Evolutionary conservation across 441 rosid species (phyloP), one percentile per base, ranked within the genome.

Genomic region (Pelargonium australe): DNA sequence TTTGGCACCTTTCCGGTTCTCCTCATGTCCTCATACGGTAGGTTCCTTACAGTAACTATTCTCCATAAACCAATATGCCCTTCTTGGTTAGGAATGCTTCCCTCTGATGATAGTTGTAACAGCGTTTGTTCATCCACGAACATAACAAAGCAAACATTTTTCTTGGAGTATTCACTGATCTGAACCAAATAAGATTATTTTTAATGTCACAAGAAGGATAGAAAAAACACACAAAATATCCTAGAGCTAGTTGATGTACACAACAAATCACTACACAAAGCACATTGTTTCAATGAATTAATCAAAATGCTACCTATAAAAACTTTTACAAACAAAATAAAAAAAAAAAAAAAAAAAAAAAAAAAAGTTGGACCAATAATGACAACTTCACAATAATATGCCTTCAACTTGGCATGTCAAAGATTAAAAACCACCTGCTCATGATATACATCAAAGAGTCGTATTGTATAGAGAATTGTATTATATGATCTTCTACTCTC

Each of bases 1-100:
- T 86, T 87, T 0, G 96, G 90, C 77, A 86, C 89, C 61, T 88
- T 88, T 53, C 93, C 93, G 45, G 87, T 83, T 70, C 85, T 87
- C 47, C 93, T 68, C 87, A 85, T 80, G 67, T 88, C 90, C 5
- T 77, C 51, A 70, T 84, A 86, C 7, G 93, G 93, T 53, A 83
- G 68, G 72, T 83, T 83, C 72, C 68, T 85, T 64, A 85, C 90
- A 1, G 84, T 83, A 55, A 88, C 82, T 69, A 81, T 76, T 75
- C 75, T 85, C 93, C 93, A 88, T 31, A 86, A 68, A 65, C 93
- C 90, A 75, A 86, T 76, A 73, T 76, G 70, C 63, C 92, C 88
- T 72, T 63, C 77, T 64, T 80, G 82, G 69, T 87, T 83, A 7
- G 87, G 92, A 70, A 73, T 71, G 77, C 83, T 78, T 60, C 92